Base-by-base conservation (phyloP, 2,329 filamentous ascomycete genomes). In the Neonectria ditissima region DNA sequence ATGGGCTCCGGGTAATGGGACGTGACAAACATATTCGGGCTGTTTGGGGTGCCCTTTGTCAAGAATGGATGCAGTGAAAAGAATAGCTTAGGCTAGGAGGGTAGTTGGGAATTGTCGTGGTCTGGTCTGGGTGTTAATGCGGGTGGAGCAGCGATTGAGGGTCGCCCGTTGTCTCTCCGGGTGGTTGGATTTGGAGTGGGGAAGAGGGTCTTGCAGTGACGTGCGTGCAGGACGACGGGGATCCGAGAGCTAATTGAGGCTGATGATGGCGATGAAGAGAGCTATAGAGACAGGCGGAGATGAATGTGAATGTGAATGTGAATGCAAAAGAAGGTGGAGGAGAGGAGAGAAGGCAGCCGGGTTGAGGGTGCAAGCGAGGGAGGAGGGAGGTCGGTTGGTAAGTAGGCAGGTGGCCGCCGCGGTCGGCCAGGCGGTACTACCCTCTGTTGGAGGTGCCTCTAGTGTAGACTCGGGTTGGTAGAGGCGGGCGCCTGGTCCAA, bases 11-110 rank as follows among this genome's bases (percentile, higher is more conserved):
- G 62, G 65, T 76, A 73, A 50, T 73, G 71, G 39, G 79, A 73
- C 28, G 74, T 69, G 53, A 75, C 75, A 69, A 81, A 79, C 80
- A 83, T 83, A 63, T 44, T 20, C 54, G 44, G 60, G 41, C 24
- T 26, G 47, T 34, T 61, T 39, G 43, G 52, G 41, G 54, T 26
- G 26, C 43, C 50, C 48, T 26, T 24, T 48, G 60, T 30, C 50
- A 28, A 44, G 47, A 51, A 45, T 28, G 16, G 34, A 16, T 60
- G 54, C 30, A 56, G 45, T 37, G 39, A 65, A 28, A 37, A 61
- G 39, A 43, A 60, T 60, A 62, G 52, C 52, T 41, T 61, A 59
- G 58, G 53, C 47, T 44, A 53, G 55, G 51, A 56, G 51, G 32
- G 57, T 44, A 61, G 56, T 63, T 66, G 59, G 41, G 62, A 65